Evolutionary conservation across 129 eudicot species (phyloP), one percentile per base, ranked within the genome.

Genomic region (Oenanthe sinensis): DNA sequence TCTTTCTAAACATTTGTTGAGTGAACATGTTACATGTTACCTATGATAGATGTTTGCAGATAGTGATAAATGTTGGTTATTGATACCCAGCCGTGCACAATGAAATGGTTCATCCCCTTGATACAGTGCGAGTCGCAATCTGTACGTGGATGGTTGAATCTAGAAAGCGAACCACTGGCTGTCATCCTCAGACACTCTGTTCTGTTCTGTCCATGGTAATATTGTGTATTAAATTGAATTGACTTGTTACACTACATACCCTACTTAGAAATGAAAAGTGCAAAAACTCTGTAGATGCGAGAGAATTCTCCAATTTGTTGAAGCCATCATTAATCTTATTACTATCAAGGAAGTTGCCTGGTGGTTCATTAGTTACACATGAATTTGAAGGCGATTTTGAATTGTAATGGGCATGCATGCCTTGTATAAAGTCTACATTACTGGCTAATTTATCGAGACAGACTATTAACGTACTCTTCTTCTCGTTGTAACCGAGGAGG

Each of bases 41-140:
- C 49, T 2, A 54, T 42, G 62, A 77, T 77, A 62, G 22, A 62
- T 73, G 54, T 60, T 58, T 60, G 80, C 74, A 77, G 71, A 73
- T 15, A 30, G 42, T 39, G 76, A 72, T 40, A 72, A 72, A 72
- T 70, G 75, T 70, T 40, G 81, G 43, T 78, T 73, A 46, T 65
- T 45, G 81, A 68, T 63, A 17, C 60, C 75, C 81, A 78, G 81
- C 81, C 30, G 62, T 45, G 20, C 58, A 74, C 77, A 74, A 14
- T 45, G 60, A 74, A 74, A 74, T 54, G 81, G 45, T 78, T 62
- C 81, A 78, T 67, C 81, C 75, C 75, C 81, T 45, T 20, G 49
- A 24, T 14, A 65, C 46, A 14, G 17, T 45, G 62, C 26, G 60
- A 45, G 74, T 44, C 52, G 69, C 73, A 43, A 42, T 77, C 72